A percentile compares a stretch with the other conserved stretches of the same genome.
phyloP scores from a whole-genome alignment of 441 rosid species.

The Viola pubescens region DNA sequence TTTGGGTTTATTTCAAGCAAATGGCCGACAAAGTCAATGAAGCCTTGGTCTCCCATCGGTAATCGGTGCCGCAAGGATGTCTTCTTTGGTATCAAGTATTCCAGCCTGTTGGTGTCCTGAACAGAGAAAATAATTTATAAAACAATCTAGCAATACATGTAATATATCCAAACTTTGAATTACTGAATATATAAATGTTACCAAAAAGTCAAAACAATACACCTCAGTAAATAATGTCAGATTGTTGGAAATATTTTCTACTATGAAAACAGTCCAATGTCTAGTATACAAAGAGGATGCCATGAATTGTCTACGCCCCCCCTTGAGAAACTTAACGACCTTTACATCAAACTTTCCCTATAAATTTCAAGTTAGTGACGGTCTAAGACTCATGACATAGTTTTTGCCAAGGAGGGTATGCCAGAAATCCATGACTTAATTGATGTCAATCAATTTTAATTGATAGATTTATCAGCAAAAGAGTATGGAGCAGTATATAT shows the following conservation, averaged over 20 bases:
- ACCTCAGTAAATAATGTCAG: background rate
- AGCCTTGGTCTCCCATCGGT: slow-evolving; percentile 97
- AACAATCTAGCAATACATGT: background rate
- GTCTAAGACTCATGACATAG: too few species aligned
- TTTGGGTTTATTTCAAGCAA: slow-evolving; percentile 83
- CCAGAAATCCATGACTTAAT: too few species aligned
- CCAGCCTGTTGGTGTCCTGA: slow-evolving; percentile 79
- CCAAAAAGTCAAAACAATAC: background rate
- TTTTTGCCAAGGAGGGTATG: too few species aligned
- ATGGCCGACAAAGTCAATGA: slow-evolving; percentile 73
- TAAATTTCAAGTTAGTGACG: too few species aligned
- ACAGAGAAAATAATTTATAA: slow-evolving; percentile 5
- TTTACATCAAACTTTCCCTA: too few species aligned
- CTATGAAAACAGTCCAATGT: background rate
- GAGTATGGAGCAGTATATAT: background rate
- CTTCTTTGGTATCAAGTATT: slow-evolving; percentile 80
- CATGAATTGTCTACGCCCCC: background rate
- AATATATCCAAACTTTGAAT: background rate
- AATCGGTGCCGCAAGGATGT: slow-evolving; percentile 77
- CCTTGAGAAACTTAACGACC: too few species aligned
- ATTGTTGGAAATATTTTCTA: background rate
- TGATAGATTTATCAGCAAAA: too few species aligned
- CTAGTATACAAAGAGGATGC: background rate
- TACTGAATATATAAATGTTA: background rate
- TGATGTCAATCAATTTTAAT: too few species aligned